Conservation (phyloP, 495 filamentous ascomycete genomes). For the Schizothecium vesticola region DNA sequence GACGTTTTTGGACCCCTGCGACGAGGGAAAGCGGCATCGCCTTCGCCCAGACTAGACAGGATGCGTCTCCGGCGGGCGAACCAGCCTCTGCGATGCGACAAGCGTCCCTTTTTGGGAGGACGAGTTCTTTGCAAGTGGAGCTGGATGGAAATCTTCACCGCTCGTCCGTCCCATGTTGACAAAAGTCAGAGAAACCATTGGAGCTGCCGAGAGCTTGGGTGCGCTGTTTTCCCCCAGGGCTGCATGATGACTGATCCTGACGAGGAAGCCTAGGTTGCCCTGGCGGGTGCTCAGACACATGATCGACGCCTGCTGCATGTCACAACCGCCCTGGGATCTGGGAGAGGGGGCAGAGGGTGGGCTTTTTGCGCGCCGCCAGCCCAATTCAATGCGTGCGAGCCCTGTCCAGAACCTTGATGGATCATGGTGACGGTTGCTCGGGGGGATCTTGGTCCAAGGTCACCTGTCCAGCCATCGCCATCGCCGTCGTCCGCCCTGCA, state of each 20-base stretch:
- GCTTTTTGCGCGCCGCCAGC: background rate
- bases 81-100: background rate
- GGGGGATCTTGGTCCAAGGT: background rate
- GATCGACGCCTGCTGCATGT: conserved; percentile 28
- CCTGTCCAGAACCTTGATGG: background rate
- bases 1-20: background rate
- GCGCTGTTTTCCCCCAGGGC: conserved; percentile 3
- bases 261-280: background rate
- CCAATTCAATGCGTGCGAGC: background rate
- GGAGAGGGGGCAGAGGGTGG: background rate
- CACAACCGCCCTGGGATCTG: conserved; percentile 5
- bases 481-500: background rate
- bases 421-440: background rate
- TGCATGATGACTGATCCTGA: conserved; percentile 9
- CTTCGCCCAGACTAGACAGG: background rate
- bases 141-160: conserved; percentile 1
- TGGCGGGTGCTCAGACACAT: conserved; percentile 21
- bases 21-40: background rate
- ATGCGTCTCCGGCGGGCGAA: background rate
- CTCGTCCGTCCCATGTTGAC: conserved; percentile 6
- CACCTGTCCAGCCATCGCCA: background rate
- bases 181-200: background rate
- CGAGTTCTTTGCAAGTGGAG: background rate
- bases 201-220: background rate
- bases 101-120: background rate